A percentile compares a stretch with the other conserved stretches of the same genome.
Conservation (phyloP, 2,329 filamentous ascomycete genomes). For the Fusarium continuum region DNA sequence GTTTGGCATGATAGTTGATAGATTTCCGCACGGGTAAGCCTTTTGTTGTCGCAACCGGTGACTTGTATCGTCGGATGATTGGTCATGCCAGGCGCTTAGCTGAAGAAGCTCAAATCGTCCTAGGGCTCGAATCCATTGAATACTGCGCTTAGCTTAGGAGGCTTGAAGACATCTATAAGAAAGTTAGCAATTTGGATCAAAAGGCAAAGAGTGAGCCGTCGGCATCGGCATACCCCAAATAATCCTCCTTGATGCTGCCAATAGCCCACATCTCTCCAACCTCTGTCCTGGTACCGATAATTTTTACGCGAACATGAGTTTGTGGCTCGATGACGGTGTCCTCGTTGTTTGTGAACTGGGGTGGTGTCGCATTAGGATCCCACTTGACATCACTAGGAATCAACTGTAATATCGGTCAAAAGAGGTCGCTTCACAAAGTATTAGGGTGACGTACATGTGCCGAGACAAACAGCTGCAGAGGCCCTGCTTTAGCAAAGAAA, state of each 20-base stretch:
- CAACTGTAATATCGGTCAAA: conserved; percentile 63
- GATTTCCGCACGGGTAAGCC: not conserved
- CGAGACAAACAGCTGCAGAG: conserved; percentile 80
- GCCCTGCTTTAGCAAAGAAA: conserved; percentile 87
- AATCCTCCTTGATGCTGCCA: conserved; percentile 92
- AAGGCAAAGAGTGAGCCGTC: not conserved
- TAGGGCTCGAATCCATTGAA: conserved; percentile 24
- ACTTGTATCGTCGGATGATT: not conserved
- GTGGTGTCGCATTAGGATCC: conserved; percentile 95
- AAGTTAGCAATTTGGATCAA: conserved; percentile 22
- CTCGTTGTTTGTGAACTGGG: conserved; percentile 94
- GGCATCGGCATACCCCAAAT: conserved; percentile 64
- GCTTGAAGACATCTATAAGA: conserved; percentile 45
- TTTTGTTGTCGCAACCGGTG: not conserved
- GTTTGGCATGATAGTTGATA: not conserved
- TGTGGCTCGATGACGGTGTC: conserved; percentile 94
- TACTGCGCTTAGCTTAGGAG: conserved; percentile 21
- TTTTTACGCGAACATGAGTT: conserved; percentile 91
- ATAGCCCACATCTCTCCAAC: conserved; percentile 97
- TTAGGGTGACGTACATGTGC: conserved; percentile 71
- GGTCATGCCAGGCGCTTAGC: not conserved
- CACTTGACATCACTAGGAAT: conserved; percentile 93
- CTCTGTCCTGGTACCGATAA: conserved; percentile 92
- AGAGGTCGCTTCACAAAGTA: not conserved
- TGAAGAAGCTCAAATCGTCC: conserved; percentile 20